A percentile compares a stretch with the other conserved stretches of the same genome.
phyloP scores from a whole-genome alignment of 2,329 filamentous ascomycete species.

The Epichloe hybrida region DNA sequence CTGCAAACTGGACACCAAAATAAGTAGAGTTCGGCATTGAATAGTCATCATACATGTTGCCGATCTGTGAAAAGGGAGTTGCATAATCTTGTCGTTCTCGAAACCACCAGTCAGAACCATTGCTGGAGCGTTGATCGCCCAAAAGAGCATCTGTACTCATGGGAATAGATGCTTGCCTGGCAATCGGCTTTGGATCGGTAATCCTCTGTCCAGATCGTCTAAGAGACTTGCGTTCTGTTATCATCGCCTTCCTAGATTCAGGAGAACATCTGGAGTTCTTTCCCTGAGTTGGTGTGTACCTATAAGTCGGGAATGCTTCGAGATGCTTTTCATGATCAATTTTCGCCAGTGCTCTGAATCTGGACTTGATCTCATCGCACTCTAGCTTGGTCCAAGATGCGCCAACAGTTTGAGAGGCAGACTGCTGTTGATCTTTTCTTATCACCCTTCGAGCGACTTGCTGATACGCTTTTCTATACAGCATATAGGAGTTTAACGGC shows the following conservation, averaged over 20 bases:
- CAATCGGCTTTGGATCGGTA: not conserved
- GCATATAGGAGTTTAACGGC: conserved; percentile 96
- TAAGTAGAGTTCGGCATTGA: not conserved
- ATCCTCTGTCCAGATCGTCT: conserved; percentile 17
- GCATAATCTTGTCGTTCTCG: not conserved
- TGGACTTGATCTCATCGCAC: conserved; percentile 53
- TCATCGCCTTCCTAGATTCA: conserved; percentile 1
- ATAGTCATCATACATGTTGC: not conserved
- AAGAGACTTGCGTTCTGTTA: conserved; percentile 26
- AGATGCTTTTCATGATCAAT: conserved; percentile 77
- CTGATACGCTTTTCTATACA: conserved; percentile 88
- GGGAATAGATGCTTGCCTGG: not conserved
- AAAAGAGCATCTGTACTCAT: not conserved
- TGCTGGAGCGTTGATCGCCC: not conserved
- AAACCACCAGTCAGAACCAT: not conserved
- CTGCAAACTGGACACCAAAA: not conserved
- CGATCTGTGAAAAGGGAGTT: not conserved
- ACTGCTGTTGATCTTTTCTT: conserved; percentile 85
- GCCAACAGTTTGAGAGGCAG: conserved; percentile 79
- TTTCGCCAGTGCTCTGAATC: conserved; percentile 67
- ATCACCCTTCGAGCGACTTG: conserved; percentile 67
- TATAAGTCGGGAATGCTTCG: conserved; percentile 78
- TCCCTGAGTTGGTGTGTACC: conserved; percentile 73
- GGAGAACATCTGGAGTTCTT: conserved; percentile 20
- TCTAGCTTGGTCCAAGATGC: conserved; percentile 69